Evolutionary conservation across 2,329 filamentous ascomycete genomes (phyloP).

Genomic region (Paracoccidioides brasiliensis): DNA sequence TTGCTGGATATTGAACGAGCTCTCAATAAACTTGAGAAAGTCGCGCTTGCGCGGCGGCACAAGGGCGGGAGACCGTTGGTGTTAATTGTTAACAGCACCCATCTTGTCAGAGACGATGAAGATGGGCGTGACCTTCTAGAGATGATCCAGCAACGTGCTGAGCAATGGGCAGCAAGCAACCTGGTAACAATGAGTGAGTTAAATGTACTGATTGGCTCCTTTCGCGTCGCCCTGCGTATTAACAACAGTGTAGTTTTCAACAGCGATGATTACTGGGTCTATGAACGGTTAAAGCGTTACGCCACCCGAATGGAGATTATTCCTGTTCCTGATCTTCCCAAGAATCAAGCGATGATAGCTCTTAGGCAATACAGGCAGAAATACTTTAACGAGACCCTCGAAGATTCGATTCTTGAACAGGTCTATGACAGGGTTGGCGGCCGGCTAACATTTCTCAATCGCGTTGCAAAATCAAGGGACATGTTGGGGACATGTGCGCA

Average conservation of each 20-base stretch:
- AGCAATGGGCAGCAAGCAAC: slow-evolving; percentile 89
- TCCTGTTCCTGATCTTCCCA: slow-evolving; percentile 70
- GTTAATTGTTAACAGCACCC: slow-evolving; percentile 89
- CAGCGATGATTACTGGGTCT: slow-evolving; percentile 97
- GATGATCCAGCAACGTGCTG: slow-evolving; percentile 85
- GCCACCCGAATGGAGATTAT: slow-evolving; percentile 92
- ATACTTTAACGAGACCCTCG: slow-evolving; percentile 53
- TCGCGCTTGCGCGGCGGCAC: slow-evolving; percentile 56
- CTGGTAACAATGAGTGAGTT: slow-evolving; percentile 56
- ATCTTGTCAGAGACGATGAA: slow-evolving; percentile 80
- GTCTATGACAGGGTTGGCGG: slow-evolving; percentile 83
- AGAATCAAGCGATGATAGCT: slow-evolving; percentile 61
- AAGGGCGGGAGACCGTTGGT: slow-evolving; percentile 57
- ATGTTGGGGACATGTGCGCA: slow-evolving; percentile 67
- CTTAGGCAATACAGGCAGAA: slow-evolving; percentile 66
- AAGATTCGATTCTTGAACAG: slow-evolving; percentile 48
- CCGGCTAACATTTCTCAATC: slow-evolving; percentile 72
- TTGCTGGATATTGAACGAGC: slow-evolving; percentile 91
- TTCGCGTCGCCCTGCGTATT: background rate
- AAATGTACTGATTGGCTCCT: background rate
- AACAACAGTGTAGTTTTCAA: slow-evolving; percentile 55
- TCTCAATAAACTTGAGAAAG: slow-evolving; percentile 95
- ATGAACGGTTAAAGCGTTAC: slow-evolving; percentile 83
- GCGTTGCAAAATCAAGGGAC: slow-evolving; percentile 72
- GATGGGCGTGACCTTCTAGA: slow-evolving; percentile 89